phyloP scores from a whole-genome alignment of 371 early-diverging fungal species.

The Mucor irregularis region DNA sequence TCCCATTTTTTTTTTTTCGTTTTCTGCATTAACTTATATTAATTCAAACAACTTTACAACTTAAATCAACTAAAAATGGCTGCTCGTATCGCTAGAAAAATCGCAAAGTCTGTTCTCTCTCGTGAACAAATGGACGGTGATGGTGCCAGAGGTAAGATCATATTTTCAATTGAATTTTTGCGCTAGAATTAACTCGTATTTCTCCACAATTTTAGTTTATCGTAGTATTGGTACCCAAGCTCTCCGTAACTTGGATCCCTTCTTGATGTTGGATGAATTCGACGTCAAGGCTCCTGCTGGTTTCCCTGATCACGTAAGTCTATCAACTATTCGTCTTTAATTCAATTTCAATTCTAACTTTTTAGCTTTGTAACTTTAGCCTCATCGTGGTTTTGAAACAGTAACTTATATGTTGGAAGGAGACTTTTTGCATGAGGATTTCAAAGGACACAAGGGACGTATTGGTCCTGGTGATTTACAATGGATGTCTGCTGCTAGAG shows the following conservation, averaged over 20 bases:
- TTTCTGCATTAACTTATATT: too few relatives aligned
- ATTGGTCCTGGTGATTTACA: constrained; percentile 74
- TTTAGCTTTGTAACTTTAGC: too few relatives aligned
- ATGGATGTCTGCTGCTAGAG: constrained; percentile 79
- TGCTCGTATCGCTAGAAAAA: constrained; percentile 15
- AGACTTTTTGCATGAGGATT: constrained; percentile 77
- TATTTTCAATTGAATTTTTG: background rate
- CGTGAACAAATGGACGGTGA: constrained; percentile 18
- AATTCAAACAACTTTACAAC: too few relatives aligned
- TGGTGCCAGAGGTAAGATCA: constrained; percentile 13
- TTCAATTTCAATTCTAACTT: too few relatives aligned
- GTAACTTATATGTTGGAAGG: constrained; percentile 79
- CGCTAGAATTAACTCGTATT: background rate
- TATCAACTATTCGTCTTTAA: too few relatives aligned
- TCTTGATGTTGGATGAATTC: constrained; percentile 84
- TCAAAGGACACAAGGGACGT: constrained; percentile 72
- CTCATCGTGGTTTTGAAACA: constrained; percentile 77
- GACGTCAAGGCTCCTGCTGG: constrained; percentile 54
- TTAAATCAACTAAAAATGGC: too few relatives aligned
- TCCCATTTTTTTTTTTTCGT: too few relatives aligned
- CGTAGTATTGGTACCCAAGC: constrained; percentile 70
- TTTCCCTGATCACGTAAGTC: constrained; percentile 57
- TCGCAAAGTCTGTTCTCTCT: constrained; percentile 10
- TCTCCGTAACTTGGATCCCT: constrained; percentile 78
- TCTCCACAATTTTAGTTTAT: constrained; percentile 45